A percentile compares a stretch with the other conserved stretches of the same genome.
Evolutionary conservation across 371 early-diverging fungal genomes (phyloP).

Genomic region (Neoconidiobolus thromboides): DNA sequence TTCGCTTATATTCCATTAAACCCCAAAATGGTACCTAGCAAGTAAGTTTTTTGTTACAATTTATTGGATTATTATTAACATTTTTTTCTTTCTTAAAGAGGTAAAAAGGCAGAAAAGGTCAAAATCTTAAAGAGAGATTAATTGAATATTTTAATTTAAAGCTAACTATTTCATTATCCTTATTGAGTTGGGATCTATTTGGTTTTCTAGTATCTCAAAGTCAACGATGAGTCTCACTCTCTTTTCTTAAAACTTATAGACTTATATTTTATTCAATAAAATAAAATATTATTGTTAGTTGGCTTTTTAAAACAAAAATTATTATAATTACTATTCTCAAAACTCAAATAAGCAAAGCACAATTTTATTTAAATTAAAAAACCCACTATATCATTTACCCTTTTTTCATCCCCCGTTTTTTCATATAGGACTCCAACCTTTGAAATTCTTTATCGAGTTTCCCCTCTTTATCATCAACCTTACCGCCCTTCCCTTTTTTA

Average conservation of each 20-base stretch:
- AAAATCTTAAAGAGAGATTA: background rate
- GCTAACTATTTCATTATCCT: too few relatives aligned
- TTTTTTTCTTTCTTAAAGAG: background rate
- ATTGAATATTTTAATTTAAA: background rate
- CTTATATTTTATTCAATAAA: too few relatives aligned
- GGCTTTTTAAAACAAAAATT: too few relatives aligned
- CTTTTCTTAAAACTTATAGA: too few relatives aligned
- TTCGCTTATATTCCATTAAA: conserved; percentile 86
- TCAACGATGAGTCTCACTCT: too few relatives aligned
- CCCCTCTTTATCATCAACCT: conserved; percentile 23
- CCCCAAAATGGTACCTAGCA: conserved; percentile 4
- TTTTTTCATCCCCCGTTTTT: conserved; percentile 11
- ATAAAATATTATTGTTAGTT: too few relatives aligned
- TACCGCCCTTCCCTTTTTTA: conserved; percentile 10
- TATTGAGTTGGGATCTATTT: too few relatives aligned
- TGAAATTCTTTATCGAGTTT: conserved; percentile 48
- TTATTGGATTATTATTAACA: background rate
- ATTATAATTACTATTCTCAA: too few relatives aligned
- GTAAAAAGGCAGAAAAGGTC: background rate
- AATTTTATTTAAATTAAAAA: too few relatives aligned
- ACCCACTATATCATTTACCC: too few relatives aligned
- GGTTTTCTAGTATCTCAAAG: too few relatives aligned
- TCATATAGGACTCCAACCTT: conserved; percentile 40
- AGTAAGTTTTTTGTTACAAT: background rate
- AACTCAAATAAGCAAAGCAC: too few relatives aligned